Evolutionary conservation across 257 asterid genomes (phyloP).

Genomic region (Parsonsia alboflavescens): DNA sequence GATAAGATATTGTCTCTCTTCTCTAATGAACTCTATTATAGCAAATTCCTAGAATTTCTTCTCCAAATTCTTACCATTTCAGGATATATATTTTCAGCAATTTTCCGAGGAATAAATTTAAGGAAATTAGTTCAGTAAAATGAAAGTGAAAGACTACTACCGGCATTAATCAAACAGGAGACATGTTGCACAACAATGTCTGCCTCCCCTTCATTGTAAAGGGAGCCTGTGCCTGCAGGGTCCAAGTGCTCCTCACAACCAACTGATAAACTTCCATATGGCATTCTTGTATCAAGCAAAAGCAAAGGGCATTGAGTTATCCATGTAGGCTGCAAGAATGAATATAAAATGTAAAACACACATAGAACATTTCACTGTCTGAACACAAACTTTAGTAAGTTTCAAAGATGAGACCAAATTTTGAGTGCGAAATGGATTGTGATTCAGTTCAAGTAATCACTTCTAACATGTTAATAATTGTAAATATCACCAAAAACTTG

Average conservation of each 20-base stretch:
- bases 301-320: conserved; percentile 87
- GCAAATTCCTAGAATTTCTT: background rate
- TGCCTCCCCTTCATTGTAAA: conserved; percentile 95
- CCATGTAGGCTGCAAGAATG: conserved; percentile 74
- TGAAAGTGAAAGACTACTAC: conserved; percentile 36
- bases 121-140: background rate
- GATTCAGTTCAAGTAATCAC: background rate
- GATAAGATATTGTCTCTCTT: background rate
- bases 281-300: conserved; percentile 93
- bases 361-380: background rate
- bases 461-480: background rate
- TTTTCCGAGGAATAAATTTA: background rate
- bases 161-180: conserved; percentile 75
- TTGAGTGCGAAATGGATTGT: background rate
- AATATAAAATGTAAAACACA: conserved; percentile 7
- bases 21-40: background rate
- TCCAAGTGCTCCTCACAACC: conserved; percentile 96
- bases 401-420: background rate
- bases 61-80: background rate
- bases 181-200: conserved; percentile 85
- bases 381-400: background rate
- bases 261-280: conserved; percentile 83
- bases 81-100: background rate
- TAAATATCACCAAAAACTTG: conserved; percentile 1
- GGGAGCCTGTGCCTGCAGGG: conserved; percentile 98